phyloP scores from a whole-genome alignment of 2,329 filamentous ascomycete genomes.

The Colletotrichum aenigma region DNA sequence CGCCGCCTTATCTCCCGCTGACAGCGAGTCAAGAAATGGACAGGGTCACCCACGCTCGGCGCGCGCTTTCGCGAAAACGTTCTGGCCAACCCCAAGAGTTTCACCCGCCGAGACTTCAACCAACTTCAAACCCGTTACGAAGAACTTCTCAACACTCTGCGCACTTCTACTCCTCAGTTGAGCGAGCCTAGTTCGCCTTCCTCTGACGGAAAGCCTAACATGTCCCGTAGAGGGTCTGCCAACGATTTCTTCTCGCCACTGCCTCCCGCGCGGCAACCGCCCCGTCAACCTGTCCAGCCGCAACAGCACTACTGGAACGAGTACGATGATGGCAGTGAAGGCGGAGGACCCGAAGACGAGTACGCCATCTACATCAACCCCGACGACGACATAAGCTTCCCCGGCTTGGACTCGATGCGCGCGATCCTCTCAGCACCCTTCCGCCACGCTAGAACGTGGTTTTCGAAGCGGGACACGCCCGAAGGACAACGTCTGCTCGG shows the following conservation, averaged over 20 bases:
- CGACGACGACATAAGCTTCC: conserved; percentile 62
- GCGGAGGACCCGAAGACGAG: conserved; percentile 55
- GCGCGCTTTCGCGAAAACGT: conserved; percentile 71
- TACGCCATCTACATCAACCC: conserved; percentile 81
- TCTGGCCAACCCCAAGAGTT: conserved; percentile 70
- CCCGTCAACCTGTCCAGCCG: conserved; percentile 27
- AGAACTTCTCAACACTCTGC: conserved; percentile 52
- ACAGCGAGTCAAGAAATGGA: conserved; percentile 72
- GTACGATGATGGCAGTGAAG: conserved; percentile 81
- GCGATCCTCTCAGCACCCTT: conserved; percentile 54
- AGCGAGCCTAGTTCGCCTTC: conserved; percentile 45
- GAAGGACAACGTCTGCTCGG: conserved; percentile 2
- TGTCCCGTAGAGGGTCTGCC: conserved; percentile 19
- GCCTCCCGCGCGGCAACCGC: conserved; percentile 18
- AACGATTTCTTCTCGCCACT: conserved; percentile 10
- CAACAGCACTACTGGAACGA: conserved; percentile 78
- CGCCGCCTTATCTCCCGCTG: conserved; percentile 2
- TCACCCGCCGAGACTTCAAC: conserved; percentile 69
- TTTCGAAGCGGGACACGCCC: conserved; percentile 30
- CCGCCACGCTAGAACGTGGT: conserved; percentile 57
- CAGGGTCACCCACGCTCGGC: conserved; percentile 69
- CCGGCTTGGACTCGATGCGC: conserved; percentile 66
- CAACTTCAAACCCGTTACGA: conserved; percentile 55
- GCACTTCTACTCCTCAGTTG: conserved; percentile 45
- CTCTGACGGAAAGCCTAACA: conserved; percentile 26